Evolutionary conservation across 352 stramenopile genomes (phyloP).

Genomic region (Globisporangium camurandrum): DNA sequence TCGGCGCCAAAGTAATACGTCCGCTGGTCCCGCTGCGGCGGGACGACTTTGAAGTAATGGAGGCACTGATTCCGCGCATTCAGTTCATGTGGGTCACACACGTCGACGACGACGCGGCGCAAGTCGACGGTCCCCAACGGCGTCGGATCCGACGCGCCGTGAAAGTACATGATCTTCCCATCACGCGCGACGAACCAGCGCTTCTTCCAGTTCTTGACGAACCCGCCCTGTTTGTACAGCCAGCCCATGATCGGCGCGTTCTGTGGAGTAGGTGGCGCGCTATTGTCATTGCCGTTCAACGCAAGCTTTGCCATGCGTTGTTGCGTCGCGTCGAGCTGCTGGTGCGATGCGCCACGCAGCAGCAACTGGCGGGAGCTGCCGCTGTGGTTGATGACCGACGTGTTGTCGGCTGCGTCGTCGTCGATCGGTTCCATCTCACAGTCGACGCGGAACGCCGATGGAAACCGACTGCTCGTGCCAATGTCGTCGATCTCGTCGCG

Average conservation of each 20-base stretch:
- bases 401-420: not conserved
- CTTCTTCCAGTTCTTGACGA: constrained; percentile 83
- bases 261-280: constrained; percentile 19
- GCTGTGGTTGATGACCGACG: not conserved
- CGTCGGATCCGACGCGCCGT: constrained; percentile 50
- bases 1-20: constrained; percentile 73
- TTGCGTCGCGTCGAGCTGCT: constrained; percentile 2
- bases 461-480: constrained; percentile 38
- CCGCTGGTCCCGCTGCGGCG: constrained; percentile 40
- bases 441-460: constrained; percentile 45
- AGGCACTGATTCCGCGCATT: constrained; percentile 53
- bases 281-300: too few species aligned
- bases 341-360: too few species aligned
- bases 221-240: constrained; percentile 71
- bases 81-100: constrained; percentile 45
- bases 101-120: constrained; percentile 43
- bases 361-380: too few species aligned
- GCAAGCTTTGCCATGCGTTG: constrained; percentile 12
- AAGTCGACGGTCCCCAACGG: constrained; percentile 64
- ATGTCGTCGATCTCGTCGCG: constrained; percentile 62
- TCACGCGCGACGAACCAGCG: constrained; percentile 79
- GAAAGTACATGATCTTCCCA: constrained; percentile 75
- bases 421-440: constrained; percentile 37
- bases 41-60: constrained; percentile 67
- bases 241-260: constrained; percentile 60